Base-by-base conservation (phyloP, 2,329 filamentous ascomycete genomes). In the Endoconidiophora polonica region DNA sequence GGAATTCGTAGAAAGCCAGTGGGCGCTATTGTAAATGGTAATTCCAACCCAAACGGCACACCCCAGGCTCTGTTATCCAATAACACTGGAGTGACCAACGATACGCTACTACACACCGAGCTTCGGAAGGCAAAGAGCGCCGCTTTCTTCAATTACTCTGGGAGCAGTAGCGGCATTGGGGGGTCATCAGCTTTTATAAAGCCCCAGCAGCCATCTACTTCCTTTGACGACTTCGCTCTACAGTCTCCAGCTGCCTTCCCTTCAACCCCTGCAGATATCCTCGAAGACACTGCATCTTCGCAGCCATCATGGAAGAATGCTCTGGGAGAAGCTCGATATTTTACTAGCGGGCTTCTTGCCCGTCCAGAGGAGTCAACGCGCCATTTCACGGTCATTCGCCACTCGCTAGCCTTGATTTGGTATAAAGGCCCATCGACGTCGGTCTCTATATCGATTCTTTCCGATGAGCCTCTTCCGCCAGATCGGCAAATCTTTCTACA, bases 401-500 rank as follows among this genome's bases (percentile, higher is more conserved):
- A 85, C 58, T 81, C 78, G 0, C 64, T 73, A 24, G 73, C 73
- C 0, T 58, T 84, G 1, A 68, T 84, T 9, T 79, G 79, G 63
- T 85, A 83, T 58, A 73, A 73, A 29, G 81, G 81, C 0, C 71
- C 75, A 1, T 67, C 69, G 3, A 86, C 81, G 0, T 76, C 73
- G 5, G 67, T 85, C 4, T 68, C 74, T 3, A 67, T 86, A 38
- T 79, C 79, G 2, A 69, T 84, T 44, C 78, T 85, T 57, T 72
- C 71, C 0, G 73, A 80, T 54, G 62, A 64, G 2, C 69, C 72
- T 0, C 59, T 84, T 0, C 77, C 80, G 0, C 49, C 63, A 0
- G 69, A 73, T 22, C 70, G 81, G 5, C 76, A 74, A 0, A 59
- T 84, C 12, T 85, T 78, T 76, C 64, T 85, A 23, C 81, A 85